Evolutionary conservation across 1,139 yeast genomes (phyloP), one percentile per base, ranked within the genome.

Genomic region (Candida sp.): DNA sequence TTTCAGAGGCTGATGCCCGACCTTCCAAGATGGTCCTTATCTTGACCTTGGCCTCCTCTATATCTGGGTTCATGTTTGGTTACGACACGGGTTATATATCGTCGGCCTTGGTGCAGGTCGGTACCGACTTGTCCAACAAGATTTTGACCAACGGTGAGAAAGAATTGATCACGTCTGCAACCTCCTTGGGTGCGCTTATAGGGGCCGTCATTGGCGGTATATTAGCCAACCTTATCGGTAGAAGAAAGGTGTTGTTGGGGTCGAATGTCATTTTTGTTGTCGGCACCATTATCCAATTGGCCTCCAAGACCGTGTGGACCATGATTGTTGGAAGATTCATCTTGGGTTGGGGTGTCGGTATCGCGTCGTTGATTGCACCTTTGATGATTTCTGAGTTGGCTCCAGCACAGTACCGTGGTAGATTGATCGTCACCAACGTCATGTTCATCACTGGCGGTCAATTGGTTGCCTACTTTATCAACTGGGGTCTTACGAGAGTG

Each of bases 11-110:
- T 43, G 57, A 62, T 37, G 76, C 78, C 17, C 78, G 71, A 52
- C 88, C 91, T 8, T 80, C 93, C 12, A 72, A 77, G 8, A 70
- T 90, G 63, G 89, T 92, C 50, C 73, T 92, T 30, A 70, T 84
- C 35, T 71, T 93, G 51, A 90, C 97, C 0, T 75, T 88, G 50
- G 85, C 90, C 12, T 87, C 97, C 0, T 91, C 97, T 7, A 86
- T 93, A 55, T 91, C 97, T 2, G 98, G 98, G 4, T 92, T 92
- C 69, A 85, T 93, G 91, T 93, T 92, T 70, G 98, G 98, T 57
- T 93, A 93, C 65, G 98, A 93, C 68, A 93, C 98, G 0, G 98
- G 98, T 54, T 93, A 93, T 69, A 91, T 93, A 44, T 92, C 98
- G 1, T 86, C 96, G 12, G 98, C 98, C 0, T 77, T 93, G 62